Conservation (phyloP, 2,329 filamentous ascomycete genomes). For the Pyrenochaeta sp. region DNA sequence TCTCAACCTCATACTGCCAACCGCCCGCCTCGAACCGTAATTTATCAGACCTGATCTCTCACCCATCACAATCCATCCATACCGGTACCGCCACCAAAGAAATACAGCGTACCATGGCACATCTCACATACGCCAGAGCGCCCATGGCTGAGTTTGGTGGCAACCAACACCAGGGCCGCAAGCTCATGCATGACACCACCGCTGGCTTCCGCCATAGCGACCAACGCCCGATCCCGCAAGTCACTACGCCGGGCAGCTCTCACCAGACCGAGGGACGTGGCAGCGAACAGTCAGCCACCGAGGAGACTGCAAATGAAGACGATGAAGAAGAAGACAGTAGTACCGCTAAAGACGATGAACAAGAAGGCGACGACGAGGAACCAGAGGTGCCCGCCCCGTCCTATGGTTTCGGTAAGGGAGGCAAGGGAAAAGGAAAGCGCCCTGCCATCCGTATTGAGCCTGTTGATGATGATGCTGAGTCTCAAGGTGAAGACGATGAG, state of each 20-base stretch:
- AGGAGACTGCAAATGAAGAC: slow-evolving; percentile 44
- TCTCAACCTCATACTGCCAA: slow-evolving; percentile 7
- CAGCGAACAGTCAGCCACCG: slow-evolving; percentile 36
- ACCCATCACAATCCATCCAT: slow-evolving; percentile 9
- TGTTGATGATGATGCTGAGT: slow-evolving; percentile 37
- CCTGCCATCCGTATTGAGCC: slow-evolving; percentile 48
- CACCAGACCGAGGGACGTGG: slow-evolving; percentile 34
- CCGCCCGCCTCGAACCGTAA: not conserved
- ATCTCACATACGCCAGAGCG: slow-evolving; percentile 33
- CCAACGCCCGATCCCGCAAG: slow-evolving; percentile 27
- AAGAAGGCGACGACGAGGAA: slow-evolving; percentile 50
- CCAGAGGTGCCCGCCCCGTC: slow-evolving; percentile 45
- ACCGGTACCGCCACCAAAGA: slow-evolving; percentile 7
- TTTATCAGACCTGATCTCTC: slow-evolving; percentile 3
- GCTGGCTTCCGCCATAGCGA: slow-evolving; percentile 30
- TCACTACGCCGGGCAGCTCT: slow-evolving; percentile 28
- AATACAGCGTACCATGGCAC: slow-evolving; percentile 32
- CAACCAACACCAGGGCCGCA: slow-evolving; percentile 41
- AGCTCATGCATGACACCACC: slow-evolving; percentile 35
- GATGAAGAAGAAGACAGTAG: slow-evolving; percentile 43
- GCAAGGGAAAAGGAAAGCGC: slow-evolving; percentile 48
- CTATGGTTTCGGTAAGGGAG: slow-evolving; percentile 40
- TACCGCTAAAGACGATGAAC: slow-evolving; percentile 37
- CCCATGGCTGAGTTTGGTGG: slow-evolving; percentile 40
- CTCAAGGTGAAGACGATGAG: slow-evolving; percentile 42